Conservation (phyloP, 2,329 filamentous ascomycete species). For the Hysterium pulicare region DNA sequence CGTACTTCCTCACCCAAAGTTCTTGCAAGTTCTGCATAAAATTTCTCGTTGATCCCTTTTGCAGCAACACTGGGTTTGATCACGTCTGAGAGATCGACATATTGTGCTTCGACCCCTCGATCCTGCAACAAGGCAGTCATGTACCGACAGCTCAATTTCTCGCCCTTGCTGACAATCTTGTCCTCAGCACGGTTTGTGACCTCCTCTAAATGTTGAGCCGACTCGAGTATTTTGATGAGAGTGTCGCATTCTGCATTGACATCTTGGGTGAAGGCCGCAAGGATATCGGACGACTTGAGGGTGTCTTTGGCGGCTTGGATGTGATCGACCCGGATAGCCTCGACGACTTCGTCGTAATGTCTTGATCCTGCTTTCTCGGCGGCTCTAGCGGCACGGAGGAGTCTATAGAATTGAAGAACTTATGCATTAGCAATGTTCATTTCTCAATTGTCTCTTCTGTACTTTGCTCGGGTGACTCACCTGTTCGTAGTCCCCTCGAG, state of each 20-base stretch:
- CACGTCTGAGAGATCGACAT: conserved; percentile 82
- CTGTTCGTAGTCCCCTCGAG: conserved; percentile 91
- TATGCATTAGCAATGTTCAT: no score
- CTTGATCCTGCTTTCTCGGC: conserved; percentile 40
- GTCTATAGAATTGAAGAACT: conserved; percentile 27
- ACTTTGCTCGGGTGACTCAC: conserved; percentile 51
- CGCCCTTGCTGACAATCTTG: conserved; percentile 88
- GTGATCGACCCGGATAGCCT: conserved; percentile 81
- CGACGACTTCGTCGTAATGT: conserved; percentile 70
- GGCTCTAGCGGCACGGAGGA: conserved; percentile 48
- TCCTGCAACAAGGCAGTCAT: conserved; percentile 84
- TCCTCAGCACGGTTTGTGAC: conserved; percentile 52
- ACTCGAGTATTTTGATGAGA: conserved; percentile 70
- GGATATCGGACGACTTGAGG: conserved; percentile 37
- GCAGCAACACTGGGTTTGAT: conserved; percentile 58
- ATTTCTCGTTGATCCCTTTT: conserved; percentile 45
- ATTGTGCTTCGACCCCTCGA: conserved; percentile 77
- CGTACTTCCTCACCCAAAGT: conserved; percentile 42
- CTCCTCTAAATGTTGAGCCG: conserved; percentile 56
- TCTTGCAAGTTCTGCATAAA: conserved; percentile 43
- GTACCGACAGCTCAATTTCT: conserved; percentile 91
- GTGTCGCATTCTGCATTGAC: conserved; percentile 78
- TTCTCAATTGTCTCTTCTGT: background rate
- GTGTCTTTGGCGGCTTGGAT: conserved; percentile 62
- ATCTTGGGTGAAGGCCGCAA: conserved; percentile 57